phyloP scores from a whole-genome alignment of 2,329 filamentous ascomycete species.

The Exserohilum rostratum region DNA sequence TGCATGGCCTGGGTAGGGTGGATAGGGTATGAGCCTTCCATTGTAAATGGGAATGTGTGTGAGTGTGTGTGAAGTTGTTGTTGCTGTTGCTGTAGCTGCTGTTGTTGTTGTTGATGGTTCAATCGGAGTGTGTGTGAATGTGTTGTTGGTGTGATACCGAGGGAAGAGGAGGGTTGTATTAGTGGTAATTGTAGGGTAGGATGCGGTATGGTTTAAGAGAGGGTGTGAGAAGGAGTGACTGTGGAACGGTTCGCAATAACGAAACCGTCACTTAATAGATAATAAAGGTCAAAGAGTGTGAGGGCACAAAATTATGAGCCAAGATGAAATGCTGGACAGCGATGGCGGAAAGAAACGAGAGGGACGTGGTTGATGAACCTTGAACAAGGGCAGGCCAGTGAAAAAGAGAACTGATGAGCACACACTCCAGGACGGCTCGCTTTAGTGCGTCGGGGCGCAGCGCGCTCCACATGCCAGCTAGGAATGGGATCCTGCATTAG shows the following conservation, averaged over 20 bases:
- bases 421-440: slow-evolving; percentile 46
- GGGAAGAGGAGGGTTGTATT: slow-evolving; percentile 30
- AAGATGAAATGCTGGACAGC: slow-evolving; percentile 46
- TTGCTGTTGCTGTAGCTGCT: too few species aligned
- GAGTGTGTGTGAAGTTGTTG: neutral
- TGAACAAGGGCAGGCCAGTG: slow-evolving; percentile 46
- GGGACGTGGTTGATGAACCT: slow-evolving; percentile 53
- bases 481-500: slow-evolving; percentile 18
- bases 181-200: slow-evolving; percentile 30
- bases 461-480: slow-evolving; percentile 47
- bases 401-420: slow-evolving; percentile 53
- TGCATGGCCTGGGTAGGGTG: slow-evolving; percentile 65
- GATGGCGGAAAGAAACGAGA: slow-evolving; percentile 44
- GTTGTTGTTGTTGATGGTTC: too few species aligned
- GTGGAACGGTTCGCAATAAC: slow-evolving; percentile 49
- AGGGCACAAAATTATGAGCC: slow-evolving; percentile 33
- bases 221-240: slow-evolving; percentile 47
- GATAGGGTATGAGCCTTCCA: slow-evolving; percentile 68
- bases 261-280: slow-evolving; percentile 48
- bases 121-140: slow-evolving; percentile 22
- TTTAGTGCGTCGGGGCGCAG: slow-evolving; percentile 50
- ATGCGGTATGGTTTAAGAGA: slow-evolving; percentile 24
- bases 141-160: slow-evolving; percentile 17
- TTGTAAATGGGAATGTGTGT: slow-evolving; percentile 49
- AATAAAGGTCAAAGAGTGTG: slow-evolving; percentile 19